Evolutionary conservation across 768 basidiomycete genomes (phyloP).

Genomic region (Wakefieldia striispora): DNA sequence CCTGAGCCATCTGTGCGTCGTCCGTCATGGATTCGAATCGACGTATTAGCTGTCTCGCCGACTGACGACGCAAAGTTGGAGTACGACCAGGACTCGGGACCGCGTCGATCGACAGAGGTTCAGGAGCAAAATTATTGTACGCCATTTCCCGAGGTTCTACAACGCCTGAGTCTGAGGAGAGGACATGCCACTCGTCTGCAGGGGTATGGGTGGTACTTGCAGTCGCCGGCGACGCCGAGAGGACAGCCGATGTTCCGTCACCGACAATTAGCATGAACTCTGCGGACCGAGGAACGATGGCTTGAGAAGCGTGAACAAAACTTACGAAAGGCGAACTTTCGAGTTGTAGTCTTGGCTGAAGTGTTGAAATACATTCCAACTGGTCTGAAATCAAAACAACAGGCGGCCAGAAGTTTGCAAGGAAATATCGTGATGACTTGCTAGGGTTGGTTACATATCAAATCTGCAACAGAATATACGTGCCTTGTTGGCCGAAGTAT

Average conservation of each 20-base stretch:
- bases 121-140: not conserved
- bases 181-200: not conserved
- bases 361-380: not conserved
- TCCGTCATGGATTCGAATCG: constrained; percentile 48
- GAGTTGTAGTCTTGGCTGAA: constrained; percentile 11
- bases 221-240: constrained; percentile 9
- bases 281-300: not conserved
- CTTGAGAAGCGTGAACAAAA: not conserved
- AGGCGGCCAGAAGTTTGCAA: not conserved
- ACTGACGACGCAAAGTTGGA: constrained; percentile 29
- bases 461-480: constrained; percentile 3
- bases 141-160: constrained; percentile 21
- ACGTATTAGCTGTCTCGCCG: constrained; percentile 53
- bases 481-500: constrained; percentile 28
- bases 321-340: not conserved
- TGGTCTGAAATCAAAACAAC: constrained; percentile 14
- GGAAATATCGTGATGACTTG: not conserved
- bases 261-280: constrained; percentile 16
- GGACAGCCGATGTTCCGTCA: constrained; percentile 12
- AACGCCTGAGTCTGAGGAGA: constrained; percentile 12
- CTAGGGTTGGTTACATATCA: not conserved
- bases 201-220: not conserved
- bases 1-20: constrained; percentile 4
- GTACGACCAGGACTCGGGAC: not conserved
- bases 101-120: constrained; percentile 3